Evolutionary conservation across 1,284 basidiomycete genomes (phyloP), one percentile per base, ranked within the genome.

Genomic region (Xanthoconium separans): DNA sequence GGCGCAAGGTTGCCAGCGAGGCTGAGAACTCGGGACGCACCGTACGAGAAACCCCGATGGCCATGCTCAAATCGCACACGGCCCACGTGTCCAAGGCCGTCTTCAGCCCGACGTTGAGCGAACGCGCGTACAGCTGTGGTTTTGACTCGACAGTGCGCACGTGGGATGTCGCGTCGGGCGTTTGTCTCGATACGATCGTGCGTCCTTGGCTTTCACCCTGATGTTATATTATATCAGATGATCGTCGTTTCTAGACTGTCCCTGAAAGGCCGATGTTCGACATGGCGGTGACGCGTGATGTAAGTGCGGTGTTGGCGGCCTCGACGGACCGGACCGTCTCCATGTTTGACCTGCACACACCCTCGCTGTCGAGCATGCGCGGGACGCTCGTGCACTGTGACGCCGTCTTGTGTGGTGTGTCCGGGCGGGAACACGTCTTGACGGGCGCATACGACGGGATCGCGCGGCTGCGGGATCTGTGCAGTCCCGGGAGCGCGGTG

Each of bases 391-490:
- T 76, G 33, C 91, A 93, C 85, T 5, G 81, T 88, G 0, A 89
- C 89, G 6, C 91, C 93, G 0, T 87, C 90, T 0, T 85, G 85
- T 53, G 71, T 95, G 18, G 77, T 79, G 69, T 81, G 15, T 75
- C 85, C 62, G 4, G 9, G 11, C 29, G 33, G 41, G 16, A 18
- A 16, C 4, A 13, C 59, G 76, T 95, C 18, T 78, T 89, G 9
- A 89, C 84, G 1, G 94, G 91, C 2, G 85, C 87, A 0, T 94
- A 95, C 67, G 91, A 94, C 58, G 91, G 93, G 34, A 75, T 85
- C 1, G 85, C 89, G 3, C 81, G 93, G 27, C 75, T 97, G 18
- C 97, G 93, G 93, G 95, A 98, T 70, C 72, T 93, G 29, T 78
- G 93, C 2, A 90, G 86, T 61, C 73, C 77, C 16, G 83, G 83